Evolutionary conservation across 176 grass and related monocot genomes (phyloP), one percentile per base, ranked within the genome.

Genomic region (Poa annua): DNA sequence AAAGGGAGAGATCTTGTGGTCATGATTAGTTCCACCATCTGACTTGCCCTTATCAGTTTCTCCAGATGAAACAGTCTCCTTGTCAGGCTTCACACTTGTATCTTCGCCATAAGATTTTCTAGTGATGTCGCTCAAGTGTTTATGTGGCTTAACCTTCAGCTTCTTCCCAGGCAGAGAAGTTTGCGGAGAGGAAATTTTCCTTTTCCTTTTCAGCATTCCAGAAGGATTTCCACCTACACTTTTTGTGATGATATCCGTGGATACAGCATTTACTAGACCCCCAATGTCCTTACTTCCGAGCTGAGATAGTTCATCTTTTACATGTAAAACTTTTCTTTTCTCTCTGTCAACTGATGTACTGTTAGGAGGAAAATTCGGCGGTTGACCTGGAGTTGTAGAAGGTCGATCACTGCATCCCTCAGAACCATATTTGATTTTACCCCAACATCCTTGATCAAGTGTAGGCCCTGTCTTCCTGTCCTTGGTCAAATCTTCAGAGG

Each of bases 141-240:
- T 87, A 36, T 47, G 89, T 26, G 68, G 41, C 66, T 94, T 94
- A 52, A 84, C 54, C 79, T 85, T 94, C 44, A 84, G 14, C 81
- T 89, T 89, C 87, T 91, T 94, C 60, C 87, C 60, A 69, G 77
- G 44, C 5, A 52, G 54, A 35, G 74, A 54, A 67, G 70, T 49
- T 88, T 79, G 86, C 48, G 71, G 59, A 50, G 65, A 61, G 38
- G 82, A 85, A 19, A 20, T 15, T 88, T 88, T 89, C 57, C 75
- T 85, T 45, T 89, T 89, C 51, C 70, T 78, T 67, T 89, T 87
- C 66, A 56, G 47, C 25, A 78, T 15, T 80, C 53, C 71, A 60
- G 74, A 87, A 76, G 76, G 86, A 41, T 91, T 77, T 50, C 22
- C 50, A 47, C 19, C 74, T 82, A 53, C 25, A 82, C 44, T 91